These are phyloP conservation scores for Urtica urens DNA, from an alignment of 306 rosid species.

Conservation along the genomic window DNA sequence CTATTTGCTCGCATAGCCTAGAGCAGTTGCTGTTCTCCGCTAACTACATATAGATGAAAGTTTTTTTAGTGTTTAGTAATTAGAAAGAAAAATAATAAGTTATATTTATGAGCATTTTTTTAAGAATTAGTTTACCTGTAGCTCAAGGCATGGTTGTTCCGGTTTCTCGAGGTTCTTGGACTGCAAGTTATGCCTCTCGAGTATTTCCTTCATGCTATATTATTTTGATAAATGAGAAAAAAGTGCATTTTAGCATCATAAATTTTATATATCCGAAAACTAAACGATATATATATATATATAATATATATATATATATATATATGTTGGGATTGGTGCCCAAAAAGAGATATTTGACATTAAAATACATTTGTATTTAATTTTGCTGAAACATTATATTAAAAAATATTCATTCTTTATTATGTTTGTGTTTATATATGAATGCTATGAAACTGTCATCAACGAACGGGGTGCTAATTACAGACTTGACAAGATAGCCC, in stretches of 20 bases:
- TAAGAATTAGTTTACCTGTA: conserved; percentile 39
- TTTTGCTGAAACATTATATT: too few species aligned
- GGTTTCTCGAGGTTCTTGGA: conserved; percentile 59
- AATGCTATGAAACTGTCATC: too few species aligned
- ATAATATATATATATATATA: too few species aligned
- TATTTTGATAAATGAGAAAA: conserved; percentile 9
- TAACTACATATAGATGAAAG: neutral
- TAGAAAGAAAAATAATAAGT: neutral
- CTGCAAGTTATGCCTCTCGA: conserved; percentile 66
- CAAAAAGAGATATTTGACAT: too few species aligned
- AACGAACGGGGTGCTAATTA: too few species aligned
- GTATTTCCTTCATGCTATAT: conserved; percentile 67
- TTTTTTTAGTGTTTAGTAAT: neutral
- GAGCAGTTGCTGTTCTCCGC: conserved; percentile 37
- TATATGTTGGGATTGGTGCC: too few species aligned
- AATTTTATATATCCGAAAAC: neutral
- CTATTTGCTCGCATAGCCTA: conserved; percentile 59
- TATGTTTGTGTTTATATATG: too few species aligned
- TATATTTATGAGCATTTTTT: neutral
- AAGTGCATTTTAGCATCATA: neutral
- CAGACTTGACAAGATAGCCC: too few species aligned
- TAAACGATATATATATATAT: too few species aligned
- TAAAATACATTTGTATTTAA: too few species aligned
- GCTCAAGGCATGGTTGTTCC: conserved; percentile 77
- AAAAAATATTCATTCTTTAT: too few species aligned